Base-by-base conservation (phyloP, 169 alveolate genomes). In the Neospora caninum region DNA sequence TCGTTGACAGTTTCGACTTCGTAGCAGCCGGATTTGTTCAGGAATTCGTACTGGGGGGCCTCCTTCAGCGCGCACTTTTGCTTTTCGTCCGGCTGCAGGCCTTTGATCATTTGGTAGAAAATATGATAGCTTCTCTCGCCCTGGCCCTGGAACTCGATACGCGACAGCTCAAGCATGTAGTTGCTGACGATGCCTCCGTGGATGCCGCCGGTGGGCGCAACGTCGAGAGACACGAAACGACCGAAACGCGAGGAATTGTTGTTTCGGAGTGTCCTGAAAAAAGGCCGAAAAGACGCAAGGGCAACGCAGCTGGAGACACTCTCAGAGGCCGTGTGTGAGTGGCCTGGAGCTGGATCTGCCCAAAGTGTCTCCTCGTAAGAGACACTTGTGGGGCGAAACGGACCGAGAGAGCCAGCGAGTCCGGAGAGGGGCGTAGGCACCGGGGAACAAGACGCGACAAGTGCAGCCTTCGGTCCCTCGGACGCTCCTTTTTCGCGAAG, bases 161-260 rank as follows among this genome's bases (percentile, higher is more conserved):
- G 98, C 34, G 99, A 97, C 96, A 99, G 99, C 96, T 99, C 99
- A 83, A 99, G 96, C 88, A 99, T 96, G 96, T 98, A 99, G 89
- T 98, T 98, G 43, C 97, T 97, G 36, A 99, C 99, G 53, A 97
- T 95, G 42, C 99, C 99, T 64, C 97, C 96, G 43, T 97, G 97
- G 49, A 98, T 98, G 58, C 99, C 99, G 43, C 99, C 99, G 82
- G 96, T 42, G 88, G 95, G 89, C 83, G 95, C 88, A 92, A 97
- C 98, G 95, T 94, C 96, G 95, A 99, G 96, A 92, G 98, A 98
- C 96, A 99, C 98, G 96, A 99, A 99, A 94, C 99, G 99, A 27
- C 99, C 99, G 96, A 99, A 99, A 80, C 99, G 96, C 80, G 99
- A 97, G 38, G 99, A 98, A 94, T 99, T 99, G 96, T 99, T 98